Conservation (phyloP, 306 rosid species). For the Vicia sativa region DNA sequence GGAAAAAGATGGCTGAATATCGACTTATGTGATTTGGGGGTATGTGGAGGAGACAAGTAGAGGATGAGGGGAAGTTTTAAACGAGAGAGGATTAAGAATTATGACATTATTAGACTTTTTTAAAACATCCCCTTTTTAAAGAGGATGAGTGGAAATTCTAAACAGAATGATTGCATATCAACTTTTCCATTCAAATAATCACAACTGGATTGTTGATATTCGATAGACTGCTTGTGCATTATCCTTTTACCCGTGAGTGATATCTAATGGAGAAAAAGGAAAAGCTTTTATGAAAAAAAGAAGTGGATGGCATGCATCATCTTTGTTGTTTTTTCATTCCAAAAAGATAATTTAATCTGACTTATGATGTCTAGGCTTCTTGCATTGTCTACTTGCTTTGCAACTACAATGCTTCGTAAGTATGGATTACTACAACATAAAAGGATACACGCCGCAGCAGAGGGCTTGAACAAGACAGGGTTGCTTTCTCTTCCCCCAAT, state of each 20-base stretch:
- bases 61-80: too few species aligned
- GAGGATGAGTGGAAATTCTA: too few species aligned
- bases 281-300: conserved; percentile 2
- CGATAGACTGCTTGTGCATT: conserved; percentile 32
- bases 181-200: conserved; percentile 21
- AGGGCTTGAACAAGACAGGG: conserved; percentile 39
- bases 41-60: background rate
- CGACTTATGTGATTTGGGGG: background rate
- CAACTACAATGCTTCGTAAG: conserved; percentile 81
- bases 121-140: too few species aligned
- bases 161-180: background rate
- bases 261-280: conserved; percentile 23
- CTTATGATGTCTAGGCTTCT: conserved; percentile 72
- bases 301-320: conserved; percentile 16
- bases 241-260: conserved; percentile 2
- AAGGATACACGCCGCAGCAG: conserved; percentile 46
- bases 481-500: conserved; percentile 65
- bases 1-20: background rate
- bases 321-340: conserved; percentile 1
- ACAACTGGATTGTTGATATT: conserved; percentile 23
- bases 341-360: conserved; percentile 1
- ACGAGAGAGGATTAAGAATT: background rate
- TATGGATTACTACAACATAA: conserved; percentile 70
- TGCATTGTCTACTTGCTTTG: conserved; percentile 75
- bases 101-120: background rate